Base-by-base conservation (phyloP, 495 filamentous ascomycete genomes). In the Penicillium waksmanii region DNA sequence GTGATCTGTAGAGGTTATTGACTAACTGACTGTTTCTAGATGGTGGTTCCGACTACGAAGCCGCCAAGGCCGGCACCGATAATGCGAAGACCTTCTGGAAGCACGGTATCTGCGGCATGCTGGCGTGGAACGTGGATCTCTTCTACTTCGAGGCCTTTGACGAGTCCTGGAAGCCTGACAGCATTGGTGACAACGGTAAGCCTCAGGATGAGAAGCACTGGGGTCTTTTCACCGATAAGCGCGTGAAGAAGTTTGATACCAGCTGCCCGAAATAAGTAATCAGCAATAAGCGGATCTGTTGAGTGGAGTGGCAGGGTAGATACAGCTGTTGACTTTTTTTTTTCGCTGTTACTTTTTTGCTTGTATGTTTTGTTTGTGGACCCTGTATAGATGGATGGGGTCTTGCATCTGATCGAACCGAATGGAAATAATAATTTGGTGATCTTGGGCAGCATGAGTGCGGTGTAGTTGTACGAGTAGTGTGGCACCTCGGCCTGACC, bases 111-210 rank as follows among this genome's bases (percentile, higher is more conserved):
- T 94, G 90, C 70, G 83, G 82, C 52, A 84, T 90, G 71, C 75
- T 91, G 33, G 83, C 77, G 61, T 91, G 87, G 87, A 87, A 87
- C 58, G 76, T 89, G 46, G 89, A 91, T 68, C 85, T 89, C 58
- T 94, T 93, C 79, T 89, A 86, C 73, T 93, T 93, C 65, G 90
- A 93, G 81, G 90, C 90, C 47, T 92, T 90, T 68, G 88, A 90
- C 64, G 89, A 91, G 85, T 75, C 84, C 57, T 92, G 87, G 85
- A 94, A 94, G 86, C 89, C 89, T 56, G 68, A 78, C 25, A 85
- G 82, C 68, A 77, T 82, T 61, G 89, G 88, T 60, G 84, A 90
- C 67, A 85, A 88, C 70, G 90, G 90, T 55, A 64, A 79, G 67
- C 62, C 76, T n/a, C 81, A 77, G 63, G 82, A 89, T 64, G 90